Evolutionary conservation across 2,329 filamentous ascomycete species (phyloP), one percentile per base, ranked within the genome.

Genomic region (Fusarium anguioides): DNA sequence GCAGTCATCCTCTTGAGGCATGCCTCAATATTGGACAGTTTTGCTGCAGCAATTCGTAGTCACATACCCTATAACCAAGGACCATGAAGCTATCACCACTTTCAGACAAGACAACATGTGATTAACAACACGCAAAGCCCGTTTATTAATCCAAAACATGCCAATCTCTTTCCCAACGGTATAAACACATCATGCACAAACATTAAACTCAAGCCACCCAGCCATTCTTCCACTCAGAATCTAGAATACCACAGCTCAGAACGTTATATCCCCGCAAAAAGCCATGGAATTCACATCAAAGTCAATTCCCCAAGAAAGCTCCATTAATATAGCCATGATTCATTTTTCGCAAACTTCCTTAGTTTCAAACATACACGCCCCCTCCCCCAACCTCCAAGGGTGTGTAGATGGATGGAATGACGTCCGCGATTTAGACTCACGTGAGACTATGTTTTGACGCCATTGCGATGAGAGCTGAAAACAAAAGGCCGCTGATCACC

Each of bases 341-440:
- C n/a, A n/a, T 18, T 37, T 17, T 15, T 36, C 35, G 24, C 27
- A 62, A 26, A 23, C 20, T 42, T 50, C 21, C 20, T 39, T 62
- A 63, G 59, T 24, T 49, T 57, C 42, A 44, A 17, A 33, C 29
- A 24, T 21, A 50, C 47, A 49, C 54, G 37, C 47, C 52, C n/a
- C 59, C 56, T 35, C 26, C 24, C 47, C 23, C 37, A 49, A 20
- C 33, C 27, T 29, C 12, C 17, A 14, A 29, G 39, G 50, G 59
- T 37, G 59, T 37, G 49, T 58, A n/a, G 11, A 23, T 62, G 27
- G 31, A 29, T 24, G 21, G 27, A 29, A 66, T 66, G 55, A 56
- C 61, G 55, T 66, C 35, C 29, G 44, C 40, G 23, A 55, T 48
- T 18, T 17, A 15, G 24, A 37, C 33, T 57, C 60, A 65, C n/a